Evolutionary conservation across 108 stramenopile genomes (phyloP).

Genomic region (Nannochloropsis oceanica): DNA sequence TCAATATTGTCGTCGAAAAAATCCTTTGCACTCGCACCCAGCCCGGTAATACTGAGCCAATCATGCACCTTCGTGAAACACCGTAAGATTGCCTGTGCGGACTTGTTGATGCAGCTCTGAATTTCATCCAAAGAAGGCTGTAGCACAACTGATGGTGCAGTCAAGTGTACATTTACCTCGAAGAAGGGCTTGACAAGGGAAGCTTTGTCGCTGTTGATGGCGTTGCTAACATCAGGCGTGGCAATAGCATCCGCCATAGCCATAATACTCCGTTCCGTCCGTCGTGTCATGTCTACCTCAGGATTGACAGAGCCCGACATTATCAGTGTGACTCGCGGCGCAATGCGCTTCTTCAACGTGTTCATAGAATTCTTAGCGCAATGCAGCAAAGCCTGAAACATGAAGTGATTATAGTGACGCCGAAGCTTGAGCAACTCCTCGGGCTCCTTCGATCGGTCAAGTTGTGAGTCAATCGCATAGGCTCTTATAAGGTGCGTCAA

Average conservation of each 20-base stretch:
- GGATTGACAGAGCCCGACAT: not conserved
- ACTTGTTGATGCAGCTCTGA: conserved; percentile 66
- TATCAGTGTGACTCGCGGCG: not conserved
- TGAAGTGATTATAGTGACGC: conserved; percentile 76
- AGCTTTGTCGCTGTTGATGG: not conserved
- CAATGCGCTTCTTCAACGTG: conserved; percentile 61
- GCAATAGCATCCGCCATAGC: not conserved
- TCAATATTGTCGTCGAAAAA: not conserved
- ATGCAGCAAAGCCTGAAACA: conserved; percentile 70
- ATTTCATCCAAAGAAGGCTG: conserved; percentile 66
- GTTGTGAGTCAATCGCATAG: conserved; percentile 56
- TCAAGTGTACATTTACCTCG: conserved; percentile 66
- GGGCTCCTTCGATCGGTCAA: conserved; percentile 47
- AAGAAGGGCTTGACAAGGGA: conserved; percentile 50
- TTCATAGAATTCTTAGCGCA: conserved; percentile 74
- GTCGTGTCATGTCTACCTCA: conserved; percentile 6
- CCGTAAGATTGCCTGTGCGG: conserved; percentile 60
- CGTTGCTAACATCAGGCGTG: not conserved
- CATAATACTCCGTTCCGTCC: not conserved
- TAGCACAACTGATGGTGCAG: conserved; percentile 52
- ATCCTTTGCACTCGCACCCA: not conserved
- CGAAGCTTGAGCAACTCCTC: conserved; percentile 54
- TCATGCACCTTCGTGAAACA: conserved; percentile 65
- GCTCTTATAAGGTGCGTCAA: conserved; percentile 50
- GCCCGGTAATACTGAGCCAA: conserved; percentile 29